phyloP scores from a whole-genome alignment of 495 filamentous ascomycete genomes.

The Aspergillus bertholletiae region DNA sequence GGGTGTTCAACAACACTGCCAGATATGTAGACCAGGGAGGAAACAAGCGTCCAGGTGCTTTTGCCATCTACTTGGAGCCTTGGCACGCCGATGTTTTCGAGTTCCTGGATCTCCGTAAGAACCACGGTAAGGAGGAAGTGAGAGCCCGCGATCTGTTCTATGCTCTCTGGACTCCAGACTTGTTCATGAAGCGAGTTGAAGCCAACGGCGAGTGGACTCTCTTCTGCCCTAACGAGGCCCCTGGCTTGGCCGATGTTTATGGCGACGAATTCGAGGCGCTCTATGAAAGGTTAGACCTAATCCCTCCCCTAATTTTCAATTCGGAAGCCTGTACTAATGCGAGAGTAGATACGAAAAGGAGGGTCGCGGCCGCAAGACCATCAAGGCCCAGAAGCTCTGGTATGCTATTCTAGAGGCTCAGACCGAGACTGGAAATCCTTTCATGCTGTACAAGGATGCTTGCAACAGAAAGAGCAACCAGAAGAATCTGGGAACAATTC shows the following conservation, averaged over 20 bases:
- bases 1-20: conserved; percentile 98
- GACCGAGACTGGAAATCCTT: conserved; percentile 97
- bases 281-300: conserved; percentile 61
- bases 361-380: conserved; percentile 79
- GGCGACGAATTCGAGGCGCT: conserved; percentile 95
- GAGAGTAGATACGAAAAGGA: conserved; percentile 71
- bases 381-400: conserved; percentile 99
- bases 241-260: conserved; percentile 92
- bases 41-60: conserved; percentile 98
- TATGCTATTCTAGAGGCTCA: conserved; percentile 96
- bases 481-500: conserved; percentile 97
- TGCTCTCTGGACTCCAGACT: conserved; percentile 95
- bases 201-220: conserved; percentile 93
- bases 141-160: conserved; percentile 97
- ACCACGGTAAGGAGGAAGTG: conserved; percentile 97
- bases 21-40: conserved; percentile 98
- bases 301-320: not conserved
- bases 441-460: conserved; percentile 99
- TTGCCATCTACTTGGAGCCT: conserved; percentile 98
- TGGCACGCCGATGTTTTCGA: conserved; percentile 98
- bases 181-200: conserved; percentile 99
- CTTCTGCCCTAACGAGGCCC: conserved; percentile 95
- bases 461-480: conserved; percentile 99
- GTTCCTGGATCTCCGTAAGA: conserved; percentile 97
- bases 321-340: conserved; percentile 3